Conservation (phyloP, 768 basidiomycete species). For the Leccinum fibrillosum region DNA sequence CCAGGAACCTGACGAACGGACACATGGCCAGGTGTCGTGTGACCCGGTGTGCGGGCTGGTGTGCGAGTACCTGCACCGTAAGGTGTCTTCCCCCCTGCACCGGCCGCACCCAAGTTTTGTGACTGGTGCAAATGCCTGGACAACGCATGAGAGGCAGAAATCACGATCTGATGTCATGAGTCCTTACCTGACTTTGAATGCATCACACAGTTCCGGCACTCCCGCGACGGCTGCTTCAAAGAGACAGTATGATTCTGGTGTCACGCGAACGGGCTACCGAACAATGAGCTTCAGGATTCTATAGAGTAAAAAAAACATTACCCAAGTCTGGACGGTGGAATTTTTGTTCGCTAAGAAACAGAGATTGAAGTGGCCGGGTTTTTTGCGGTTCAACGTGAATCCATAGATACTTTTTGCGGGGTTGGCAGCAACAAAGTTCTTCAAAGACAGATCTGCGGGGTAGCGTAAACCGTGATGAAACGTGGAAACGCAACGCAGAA, state of each 20-base stretch:
- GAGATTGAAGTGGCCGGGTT: conserved; percentile 90
- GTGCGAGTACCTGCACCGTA: conserved; percentile 74
- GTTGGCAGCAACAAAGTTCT: conserved; percentile 89
- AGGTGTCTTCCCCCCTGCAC: conserved; percentile 73
- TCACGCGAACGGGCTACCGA: conserved; percentile 75
- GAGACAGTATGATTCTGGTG: conserved; percentile 85
- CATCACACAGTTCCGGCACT: conserved; percentile 92
- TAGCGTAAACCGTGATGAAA: background rate
- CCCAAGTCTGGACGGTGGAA: conserved; percentile 89
- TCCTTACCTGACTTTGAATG: conserved; percentile 84
- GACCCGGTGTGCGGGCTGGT: conserved; percentile 70
- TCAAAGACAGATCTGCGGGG: conserved; percentile 72
- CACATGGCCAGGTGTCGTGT: conserved; percentile 75
- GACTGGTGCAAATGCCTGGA: conserved; percentile 75
- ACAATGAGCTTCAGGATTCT: background rate
- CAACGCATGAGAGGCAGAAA: conserved; percentile 6
- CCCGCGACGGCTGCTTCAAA: conserved; percentile 89
- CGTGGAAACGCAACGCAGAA: background rate
- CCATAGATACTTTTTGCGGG: conserved; percentile 95
- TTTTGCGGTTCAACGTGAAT: conserved; percentile 85
- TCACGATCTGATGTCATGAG: background rate
- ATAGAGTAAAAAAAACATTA: conserved; percentile 27
- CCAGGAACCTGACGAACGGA: conserved; percentile 66
- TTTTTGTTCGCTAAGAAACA: conserved; percentile 93
- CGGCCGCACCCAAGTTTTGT: conserved; percentile 52